A percentile compares a stretch with the other conserved stretches of the same genome.
These are phyloP conservation scores for Aciculosporium take DNA, from an alignment of 2,329 filamentous ascomycete species.

Conservation along the genomic window DNA sequence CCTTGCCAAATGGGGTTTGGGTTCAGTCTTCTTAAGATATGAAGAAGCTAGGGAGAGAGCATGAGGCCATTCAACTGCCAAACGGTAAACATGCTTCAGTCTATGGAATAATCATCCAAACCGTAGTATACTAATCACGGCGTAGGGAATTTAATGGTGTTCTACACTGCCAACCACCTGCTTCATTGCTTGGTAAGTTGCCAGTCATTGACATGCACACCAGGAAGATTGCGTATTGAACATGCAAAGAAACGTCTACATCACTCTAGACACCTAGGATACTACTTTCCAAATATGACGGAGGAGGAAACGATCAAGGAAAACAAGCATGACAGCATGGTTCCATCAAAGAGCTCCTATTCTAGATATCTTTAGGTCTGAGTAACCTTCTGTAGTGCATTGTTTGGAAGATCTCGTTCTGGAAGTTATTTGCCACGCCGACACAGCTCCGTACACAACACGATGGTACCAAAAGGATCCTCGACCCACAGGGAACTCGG, in stretches of 20 bases:
- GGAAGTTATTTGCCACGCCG: not conserved
- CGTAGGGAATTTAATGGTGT: not conserved
- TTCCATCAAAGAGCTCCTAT: not conserved
- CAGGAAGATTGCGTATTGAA: no score
- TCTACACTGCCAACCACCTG: not conserved
- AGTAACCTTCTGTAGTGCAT: not conserved
- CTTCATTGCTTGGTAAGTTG: not conserved
- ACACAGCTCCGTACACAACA: not conserved
- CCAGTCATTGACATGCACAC: not conserved
- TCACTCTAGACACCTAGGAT: not conserved
- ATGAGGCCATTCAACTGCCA: not conserved
- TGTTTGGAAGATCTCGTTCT: not conserved
- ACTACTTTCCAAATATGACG: slow-evolving; percentile 1
- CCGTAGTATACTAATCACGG: not conserved
- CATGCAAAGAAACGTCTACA: not conserved
- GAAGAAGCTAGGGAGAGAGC: not conserved
- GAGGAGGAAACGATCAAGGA: not conserved
- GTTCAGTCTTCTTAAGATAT: not conserved
- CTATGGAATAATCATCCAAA: not conserved
- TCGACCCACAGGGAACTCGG: not conserved
- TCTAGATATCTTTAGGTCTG: not conserved
- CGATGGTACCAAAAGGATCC: not conserved
- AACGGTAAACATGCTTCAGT: not conserved
- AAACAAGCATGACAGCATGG: slow-evolving; percentile 1
- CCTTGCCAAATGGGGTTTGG: not conserved